Evolutionary conservation across 352 stramenopile species (phyloP).

Genomic region (Bremia lactucae): DNA sequence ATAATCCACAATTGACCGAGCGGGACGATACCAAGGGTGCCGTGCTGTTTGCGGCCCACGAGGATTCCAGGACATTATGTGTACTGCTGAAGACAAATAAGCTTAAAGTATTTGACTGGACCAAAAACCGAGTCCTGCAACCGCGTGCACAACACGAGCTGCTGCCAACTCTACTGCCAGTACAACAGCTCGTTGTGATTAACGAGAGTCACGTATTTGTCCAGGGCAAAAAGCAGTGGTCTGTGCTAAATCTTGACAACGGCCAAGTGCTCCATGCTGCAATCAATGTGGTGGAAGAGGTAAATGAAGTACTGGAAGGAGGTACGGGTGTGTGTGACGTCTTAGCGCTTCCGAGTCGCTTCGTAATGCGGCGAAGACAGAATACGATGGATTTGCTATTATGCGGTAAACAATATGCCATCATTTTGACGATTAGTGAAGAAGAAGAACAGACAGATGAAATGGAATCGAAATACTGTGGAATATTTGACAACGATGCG

Average conservation of each 20-base stretch:
- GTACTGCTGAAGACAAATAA: slow-evolving; percentile 48
- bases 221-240: slow-evolving; percentile 53
- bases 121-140: slow-evolving; percentile 34
- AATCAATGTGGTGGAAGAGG: slow-evolving; percentile 10
- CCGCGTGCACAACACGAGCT: slow-evolving; percentile 51
- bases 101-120: slow-evolving; percentile 75
- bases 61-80: slow-evolving; percentile 40
- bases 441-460: slow-evolving; percentile 6
- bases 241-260: slow-evolving; percentile 53
- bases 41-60: slow-evolving; percentile 39
- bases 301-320: slow-evolving; percentile 20
- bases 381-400: slow-evolving; percentile 42
- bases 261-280: slow-evolving; percentile 28
- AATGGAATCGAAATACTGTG: slow-evolving; percentile 12
- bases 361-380: slow-evolving; percentile 16
- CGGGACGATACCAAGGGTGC: slow-evolving; percentile 58
- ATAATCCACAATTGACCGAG: slow-evolving; percentile 28
- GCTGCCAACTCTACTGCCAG: slow-evolving; percentile 15
- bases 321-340: slow-evolving; percentile 17
- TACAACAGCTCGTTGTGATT: slow-evolving; percentile 49
- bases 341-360: slow-evolving; percentile 30
- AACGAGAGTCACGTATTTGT: slow-evolving; percentile 60
- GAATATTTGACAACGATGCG: slow-evolving; percentile 13
- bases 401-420: slow-evolving; percentile 38
- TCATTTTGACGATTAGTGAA: slow-evolving; percentile 36